A percentile compares a stretch with the other conserved stretches of the same genome.
Evolutionary conservation across 306 rosid species (phyloP).

Genomic region (Phaseolus lunatus): DNA sequence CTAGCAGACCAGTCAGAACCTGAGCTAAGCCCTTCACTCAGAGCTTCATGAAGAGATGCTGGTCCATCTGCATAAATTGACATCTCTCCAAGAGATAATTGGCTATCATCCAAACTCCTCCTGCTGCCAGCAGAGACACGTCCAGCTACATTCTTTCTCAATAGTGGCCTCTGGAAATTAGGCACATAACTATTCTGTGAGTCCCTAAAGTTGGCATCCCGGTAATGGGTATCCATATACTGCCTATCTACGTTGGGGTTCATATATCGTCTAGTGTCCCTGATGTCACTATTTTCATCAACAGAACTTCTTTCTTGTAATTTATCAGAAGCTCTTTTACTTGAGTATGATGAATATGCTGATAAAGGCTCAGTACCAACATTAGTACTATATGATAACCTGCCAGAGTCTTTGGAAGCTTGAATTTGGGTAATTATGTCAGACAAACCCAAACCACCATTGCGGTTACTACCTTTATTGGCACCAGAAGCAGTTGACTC

Average conservation of each 20-base stretch:
- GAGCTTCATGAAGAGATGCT: constrained; percentile 87
- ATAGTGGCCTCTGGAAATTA: constrained; percentile 95
- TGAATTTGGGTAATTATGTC: constrained; percentile 96
- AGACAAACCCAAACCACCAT: constrained; percentile 88
- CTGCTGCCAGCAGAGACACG: constrained; percentile 81
- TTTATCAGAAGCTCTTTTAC: constrained; percentile 71
- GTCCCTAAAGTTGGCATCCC: constrained; percentile 82
- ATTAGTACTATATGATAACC: constrained; percentile 61
- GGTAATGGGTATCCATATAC: constrained; percentile 65
- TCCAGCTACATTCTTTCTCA: constrained; percentile 82
- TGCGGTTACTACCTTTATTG: constrained; percentile 74
- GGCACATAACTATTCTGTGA: constrained; percentile 77
- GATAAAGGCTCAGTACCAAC: constrained; percentile 62
- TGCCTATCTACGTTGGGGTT: constrained; percentile 71
- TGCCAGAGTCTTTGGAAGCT: constrained; percentile 88
- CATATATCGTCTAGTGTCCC: constrained; percentile 74
- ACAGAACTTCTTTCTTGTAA: constrained; percentile 66
- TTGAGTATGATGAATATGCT: constrained; percentile 64
- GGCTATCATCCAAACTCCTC: constrained; percentile 95
- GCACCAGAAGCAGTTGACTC: constrained; percentile 68
- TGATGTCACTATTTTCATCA: constrained; percentile 65
- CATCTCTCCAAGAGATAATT: constrained; percentile 74
- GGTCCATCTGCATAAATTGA: constrained; percentile 81
- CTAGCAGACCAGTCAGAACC: constrained; percentile 98
- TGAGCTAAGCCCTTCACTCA: constrained; percentile 88